Evolutionary conservation across 805 yeast species (phyloP).

Genomic region (Tetrapisispora fleetii): DNA sequence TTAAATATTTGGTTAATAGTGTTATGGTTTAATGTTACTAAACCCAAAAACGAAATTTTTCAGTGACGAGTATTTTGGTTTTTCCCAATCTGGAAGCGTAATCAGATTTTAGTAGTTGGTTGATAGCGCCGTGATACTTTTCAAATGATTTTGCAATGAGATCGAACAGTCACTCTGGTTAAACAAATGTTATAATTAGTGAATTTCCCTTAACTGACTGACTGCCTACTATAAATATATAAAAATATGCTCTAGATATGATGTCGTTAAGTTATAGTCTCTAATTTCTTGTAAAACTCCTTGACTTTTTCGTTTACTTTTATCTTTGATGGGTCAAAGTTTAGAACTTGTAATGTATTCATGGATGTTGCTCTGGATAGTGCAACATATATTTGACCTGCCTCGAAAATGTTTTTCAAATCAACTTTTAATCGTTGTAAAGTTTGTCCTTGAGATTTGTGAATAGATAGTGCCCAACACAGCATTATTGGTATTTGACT

Average conservation of each 20-base stretch:
- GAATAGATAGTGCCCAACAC: conserved; percentile 80
- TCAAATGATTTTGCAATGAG: too few species aligned
- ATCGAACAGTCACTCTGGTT: too few species aligned
- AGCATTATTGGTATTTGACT: conserved; percentile 58
- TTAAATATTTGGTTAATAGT: too few species aligned
- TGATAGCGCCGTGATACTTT: background rate
- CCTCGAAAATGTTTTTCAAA: conserved; percentile 56
- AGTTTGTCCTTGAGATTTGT: conserved; percentile 81
- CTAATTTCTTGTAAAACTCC: conserved; percentile 46
- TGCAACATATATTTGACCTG: conserved; percentile 80
- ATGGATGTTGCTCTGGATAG: conserved; percentile 66
- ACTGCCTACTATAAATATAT: too few species aligned
- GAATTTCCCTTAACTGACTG: too few species aligned
- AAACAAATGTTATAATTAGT: too few species aligned
- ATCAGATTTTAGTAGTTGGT: background rate
- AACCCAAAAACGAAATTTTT: background rate
- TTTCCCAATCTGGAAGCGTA: background rate
- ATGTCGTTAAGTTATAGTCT: conserved; percentile 9
- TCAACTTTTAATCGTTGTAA: conserved; percentile 62
- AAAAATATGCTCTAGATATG: too few species aligned
- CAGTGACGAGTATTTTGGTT: background rate
- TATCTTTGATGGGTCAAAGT: conserved; percentile 51
- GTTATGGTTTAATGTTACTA: background rate
- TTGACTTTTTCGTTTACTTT: conserved; percentile 51
- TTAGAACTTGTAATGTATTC: conserved; percentile 53